Conservation (phyloP, 2,329 filamentous ascomycete genomes). For the Stagonosporopsis tanaceti region DNA sequence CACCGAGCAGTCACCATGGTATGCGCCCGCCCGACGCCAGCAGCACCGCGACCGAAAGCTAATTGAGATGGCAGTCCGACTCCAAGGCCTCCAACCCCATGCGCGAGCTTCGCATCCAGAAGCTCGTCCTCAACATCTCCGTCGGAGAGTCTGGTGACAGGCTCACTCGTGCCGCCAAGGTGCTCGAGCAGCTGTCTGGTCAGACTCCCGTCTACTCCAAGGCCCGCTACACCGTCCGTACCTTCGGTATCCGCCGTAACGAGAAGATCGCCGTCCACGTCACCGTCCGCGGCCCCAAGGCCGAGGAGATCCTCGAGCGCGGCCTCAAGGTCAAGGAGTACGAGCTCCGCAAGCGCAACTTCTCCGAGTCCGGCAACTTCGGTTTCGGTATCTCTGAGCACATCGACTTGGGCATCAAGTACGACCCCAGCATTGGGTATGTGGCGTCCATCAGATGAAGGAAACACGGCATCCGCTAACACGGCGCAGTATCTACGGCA, state of each 20-base stretch:
- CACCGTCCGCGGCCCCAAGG: constrained; percentile 98
- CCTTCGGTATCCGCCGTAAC: constrained; percentile 99
- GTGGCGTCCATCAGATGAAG: constrained; percentile 18
- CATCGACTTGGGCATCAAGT: constrained; percentile 99
- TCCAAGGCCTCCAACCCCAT: constrained; percentile 93
- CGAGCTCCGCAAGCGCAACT: constrained; percentile 99
- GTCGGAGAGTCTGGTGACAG: constrained; percentile 99
- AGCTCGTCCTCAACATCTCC: constrained; percentile 99
- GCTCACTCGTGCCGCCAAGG: constrained; percentile 99
- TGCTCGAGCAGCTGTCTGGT: constrained; percentile 99
- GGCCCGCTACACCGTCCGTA: constrained; percentile 99
- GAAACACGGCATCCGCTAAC: constrained; percentile 30
- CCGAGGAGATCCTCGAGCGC: constrained; percentile 99
- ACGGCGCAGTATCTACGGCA: constrained; percentile 62
- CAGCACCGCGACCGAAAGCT: constrained; percentile 28
- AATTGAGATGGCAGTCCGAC: constrained; percentile 45
- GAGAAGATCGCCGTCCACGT: constrained; percentile 98
- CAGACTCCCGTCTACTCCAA: constrained; percentile 99
- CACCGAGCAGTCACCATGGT: constrained; percentile 52
- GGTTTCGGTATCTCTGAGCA: constrained; percentile 99
- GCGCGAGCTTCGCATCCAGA: constrained; percentile 99
- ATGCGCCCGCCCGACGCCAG: constrained; percentile 24
- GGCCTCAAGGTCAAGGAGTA: constrained; percentile 99
- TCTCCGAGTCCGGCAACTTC: constrained; percentile 95
- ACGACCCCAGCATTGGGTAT: constrained; percentile 52